A percentile compares a stretch with the other conserved stretches of the same genome.
Evolutionary conservation across 1,284 basidiomycete species (phyloP).

Genomic region (Lentinus polychrous): DNA sequence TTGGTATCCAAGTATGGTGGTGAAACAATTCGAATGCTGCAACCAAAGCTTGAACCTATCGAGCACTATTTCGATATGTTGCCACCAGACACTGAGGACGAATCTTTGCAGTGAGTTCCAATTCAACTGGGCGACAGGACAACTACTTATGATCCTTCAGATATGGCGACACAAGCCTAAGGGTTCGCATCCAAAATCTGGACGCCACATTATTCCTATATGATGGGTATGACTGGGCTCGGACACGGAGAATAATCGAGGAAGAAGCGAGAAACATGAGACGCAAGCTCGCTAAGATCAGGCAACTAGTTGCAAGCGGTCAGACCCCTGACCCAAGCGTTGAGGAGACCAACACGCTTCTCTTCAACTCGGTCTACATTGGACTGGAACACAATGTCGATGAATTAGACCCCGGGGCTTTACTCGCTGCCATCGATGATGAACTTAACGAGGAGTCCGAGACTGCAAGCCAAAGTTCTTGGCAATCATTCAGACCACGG

Average conservation of each 20-base stretch:
- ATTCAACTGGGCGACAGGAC: constrained; percentile 1
- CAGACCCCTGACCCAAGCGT: constrained; percentile 80
- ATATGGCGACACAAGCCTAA: constrained; percentile 41
- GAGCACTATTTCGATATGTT: constrained; percentile 73
- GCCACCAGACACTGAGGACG: constrained; percentile 43
- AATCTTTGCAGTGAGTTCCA: constrained; percentile 39
- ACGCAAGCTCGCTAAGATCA: constrained; percentile 81
- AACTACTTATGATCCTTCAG: constrained; percentile 22
- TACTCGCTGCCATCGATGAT: constrained; percentile 88
- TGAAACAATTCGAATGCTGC: constrained; percentile 80
- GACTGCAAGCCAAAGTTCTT: constrained; percentile 70
- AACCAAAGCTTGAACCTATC: constrained; percentile 48
- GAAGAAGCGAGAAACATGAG: constrained; percentile 86
- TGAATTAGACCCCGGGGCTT: constrained; percentile 64
- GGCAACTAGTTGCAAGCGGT: constrained; percentile 89
- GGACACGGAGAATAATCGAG: constrained; percentile 83
- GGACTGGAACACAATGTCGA: constrained; percentile 72
- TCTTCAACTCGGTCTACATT: constrained; percentile 93
- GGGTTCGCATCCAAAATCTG: constrained; percentile 53
- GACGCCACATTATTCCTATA: constrained; percentile 70
- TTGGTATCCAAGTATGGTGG: constrained; percentile 63
- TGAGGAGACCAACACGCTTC: constrained; percentile 71
- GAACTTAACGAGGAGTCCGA: constrained; percentile 76
- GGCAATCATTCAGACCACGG: constrained; percentile 66
- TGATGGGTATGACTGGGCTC: constrained; percentile 91